Base-by-base conservation (phyloP, 345 rosid species). In the Hypericum androsaemum region DNA sequence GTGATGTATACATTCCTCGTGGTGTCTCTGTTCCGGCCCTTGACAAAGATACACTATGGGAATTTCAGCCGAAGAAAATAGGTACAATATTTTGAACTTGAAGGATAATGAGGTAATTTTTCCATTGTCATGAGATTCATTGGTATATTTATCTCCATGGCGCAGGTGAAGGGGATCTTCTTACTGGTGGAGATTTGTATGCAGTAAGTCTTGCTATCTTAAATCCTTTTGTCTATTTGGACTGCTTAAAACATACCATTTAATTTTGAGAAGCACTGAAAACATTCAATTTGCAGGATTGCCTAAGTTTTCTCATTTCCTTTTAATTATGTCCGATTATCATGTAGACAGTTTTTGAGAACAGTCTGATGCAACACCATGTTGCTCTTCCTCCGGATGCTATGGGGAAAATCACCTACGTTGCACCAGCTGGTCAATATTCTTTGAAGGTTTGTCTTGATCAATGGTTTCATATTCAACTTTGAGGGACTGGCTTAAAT, bases 361-460 rank as follows among this genome's bases (percentile, higher is more conserved):
- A 88, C 80, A 94, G 77, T 65, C 68, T 94, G 51, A 88, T 94
- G 96, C 69, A 78, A 46, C 99, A 94, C 64, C 88, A 73, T 64
- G 80, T 94, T 64, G 95, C 79, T 1, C 86, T 88, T 56, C 97
- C 97, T 56, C 97, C 99, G 54, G 96, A 86, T 75, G 76, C 92
- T 43, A 88, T 94, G 99, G 99, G 99, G 41, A 94, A 94, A 71
- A 63, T 94, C 67, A 73, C 81, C 58, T 94, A 88, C 62, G 57
- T 88, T 80, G 97, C 99, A 45, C 88, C 96, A 13, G 79, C 97
- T 72, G 99, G 99, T 72, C 97, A 94, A 79, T 94, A 94, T 73
- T 86, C 99, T 10, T 67, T 94, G 66, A 86, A 80, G 92, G 99
- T 86, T 61, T 62, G 74, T 36, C 48, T 12, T 22, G 32, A 22